Percentiles rank a stretch among this genome's conserved stretches.
Conservation (phyloP, 140 eudicot genomes). For the Bidens hawaiensis region DNA sequence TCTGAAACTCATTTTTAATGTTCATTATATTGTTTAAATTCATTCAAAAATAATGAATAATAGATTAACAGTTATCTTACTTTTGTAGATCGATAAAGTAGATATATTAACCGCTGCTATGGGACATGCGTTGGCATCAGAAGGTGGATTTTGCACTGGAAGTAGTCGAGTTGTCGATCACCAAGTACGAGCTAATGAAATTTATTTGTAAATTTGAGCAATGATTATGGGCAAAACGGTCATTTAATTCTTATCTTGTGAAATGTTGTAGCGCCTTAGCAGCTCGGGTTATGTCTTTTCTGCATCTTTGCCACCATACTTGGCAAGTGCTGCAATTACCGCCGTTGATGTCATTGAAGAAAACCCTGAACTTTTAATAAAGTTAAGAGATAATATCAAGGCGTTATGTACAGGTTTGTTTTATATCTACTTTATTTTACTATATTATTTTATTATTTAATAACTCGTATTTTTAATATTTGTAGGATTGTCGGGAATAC, state of each 20-base stretch:
- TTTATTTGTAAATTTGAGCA: not conserved
- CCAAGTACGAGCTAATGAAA: constrained; percentile 47
- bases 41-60: not conserved
- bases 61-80: not conserved
- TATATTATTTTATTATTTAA: not conserved
- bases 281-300: constrained; percentile 96
- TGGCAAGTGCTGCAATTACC: constrained; percentile 91
- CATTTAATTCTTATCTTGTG: not conserved
- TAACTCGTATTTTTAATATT: no score
- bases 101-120: constrained; percentile 93
- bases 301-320: constrained; percentile 97
- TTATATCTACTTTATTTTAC: not conserved
- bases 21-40: not conserved
- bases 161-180: constrained; percentile 87
- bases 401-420: constrained; percentile 58
- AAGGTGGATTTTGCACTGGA: constrained; percentile 98
- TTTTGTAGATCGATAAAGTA: constrained; percentile 71
- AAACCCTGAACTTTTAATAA: constrained; percentile 55
- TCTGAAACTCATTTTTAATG: not conserved
- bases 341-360: constrained; percentile 77
- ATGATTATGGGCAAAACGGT: not conserved
- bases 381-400: constrained; percentile 53
- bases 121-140: constrained; percentile 97
- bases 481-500: constrained; percentile 62
- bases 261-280: constrained; percentile 73